phyloP scores from a whole-genome alignment of 2,329 filamentous ascomycete species.

The Helotiales sp. region DNA sequence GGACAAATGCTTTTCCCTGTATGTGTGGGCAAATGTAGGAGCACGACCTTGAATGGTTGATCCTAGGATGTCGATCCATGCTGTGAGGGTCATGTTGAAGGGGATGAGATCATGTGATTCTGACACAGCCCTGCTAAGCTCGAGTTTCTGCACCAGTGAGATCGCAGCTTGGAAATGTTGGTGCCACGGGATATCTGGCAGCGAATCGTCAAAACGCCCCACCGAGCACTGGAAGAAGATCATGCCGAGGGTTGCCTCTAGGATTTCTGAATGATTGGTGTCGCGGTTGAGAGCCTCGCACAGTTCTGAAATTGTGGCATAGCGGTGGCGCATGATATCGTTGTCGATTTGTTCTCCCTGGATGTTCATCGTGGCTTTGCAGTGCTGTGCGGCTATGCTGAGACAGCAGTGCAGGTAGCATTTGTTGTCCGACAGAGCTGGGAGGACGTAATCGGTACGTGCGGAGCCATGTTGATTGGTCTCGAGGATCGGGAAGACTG shows the following conservation, averaged over 20 bases:
- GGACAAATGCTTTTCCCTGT: constrained; percentile 88
- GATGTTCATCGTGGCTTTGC: constrained; percentile 73
- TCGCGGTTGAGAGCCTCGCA: constrained; percentile 80
- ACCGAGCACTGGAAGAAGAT: constrained; percentile 96
- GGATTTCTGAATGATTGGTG: constrained; percentile 80
- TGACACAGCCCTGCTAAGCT: constrained; percentile 68
- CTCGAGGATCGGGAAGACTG: constrained; percentile 90
- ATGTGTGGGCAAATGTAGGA: constrained; percentile 90
- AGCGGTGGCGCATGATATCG: constrained; percentile 91
- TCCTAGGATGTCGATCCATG: constrained; percentile 97
- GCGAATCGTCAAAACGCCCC: constrained; percentile 77
- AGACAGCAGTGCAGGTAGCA: constrained; percentile 95
- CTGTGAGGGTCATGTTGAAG: constrained; percentile 92
- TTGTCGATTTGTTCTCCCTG: constrained; percentile 75
- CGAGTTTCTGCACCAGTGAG: constrained; percentile 80
- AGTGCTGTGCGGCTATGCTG: constrained; percentile 88
- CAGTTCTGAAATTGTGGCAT: constrained; percentile 80
- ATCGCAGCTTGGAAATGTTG: constrained; percentile 93
- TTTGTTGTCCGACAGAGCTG: constrained; percentile 86
- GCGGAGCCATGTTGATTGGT: constrained; percentile 84
- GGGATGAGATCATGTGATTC: constrained; percentile 49
- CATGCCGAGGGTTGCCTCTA: constrained; percentile 90
- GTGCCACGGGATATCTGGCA: constrained; percentile 94
- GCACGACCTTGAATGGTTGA: constrained; percentile 87
- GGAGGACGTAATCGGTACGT: constrained; percentile 79